Conservation (phyloP, 192 early-diverging fungal species). For the Coemansia sp. region DNA sequence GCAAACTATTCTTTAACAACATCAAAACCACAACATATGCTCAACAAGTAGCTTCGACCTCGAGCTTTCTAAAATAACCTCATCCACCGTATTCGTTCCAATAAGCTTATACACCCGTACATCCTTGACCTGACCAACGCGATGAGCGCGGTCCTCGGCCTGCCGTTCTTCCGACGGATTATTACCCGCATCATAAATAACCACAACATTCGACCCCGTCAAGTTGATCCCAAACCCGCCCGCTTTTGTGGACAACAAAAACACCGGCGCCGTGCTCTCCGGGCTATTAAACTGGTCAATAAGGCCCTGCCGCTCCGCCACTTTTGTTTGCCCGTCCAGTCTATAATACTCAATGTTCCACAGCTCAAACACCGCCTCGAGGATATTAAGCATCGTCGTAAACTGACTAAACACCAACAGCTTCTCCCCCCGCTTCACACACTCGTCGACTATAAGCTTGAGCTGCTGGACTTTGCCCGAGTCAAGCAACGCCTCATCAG, state of each 20-base stretch:
- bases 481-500: conserved; percentile 62
- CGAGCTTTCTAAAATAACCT: conserved; percentile 41
- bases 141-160: conserved; percentile 85
- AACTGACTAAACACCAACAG: conserved; percentile 87
- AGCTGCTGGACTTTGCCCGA: conserved; percentile 73
- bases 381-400: conserved; percentile 74
- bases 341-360: conserved; percentile 43
- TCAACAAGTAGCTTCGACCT: conserved; percentile 41
- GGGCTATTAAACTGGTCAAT: conserved; percentile 78
- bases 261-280: conserved; percentile 53
- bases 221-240: conserved; percentile 82
- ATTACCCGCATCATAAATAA: conserved; percentile 76
- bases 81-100: conserved; percentile 64
- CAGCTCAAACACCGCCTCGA: conserved; percentile 67
- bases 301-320: conserved; percentile 64
- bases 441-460: conserved; percentile 56
- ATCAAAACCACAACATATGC: conserved; percentile 42
- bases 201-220: conserved; percentile 72
- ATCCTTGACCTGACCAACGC: conserved; percentile 81
- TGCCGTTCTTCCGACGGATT: conserved; percentile 85
- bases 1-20: too few species aligned
- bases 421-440: conserved; percentile 22
- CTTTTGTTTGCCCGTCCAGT: conserved; percentile 68
- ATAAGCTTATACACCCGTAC: conserved; percentile 76
- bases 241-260: conserved; percentile 75